phyloP scores from a whole-genome alignment of 1,284 basidiomycete genomes.

The Moesziomyces aphidis region DNA sequence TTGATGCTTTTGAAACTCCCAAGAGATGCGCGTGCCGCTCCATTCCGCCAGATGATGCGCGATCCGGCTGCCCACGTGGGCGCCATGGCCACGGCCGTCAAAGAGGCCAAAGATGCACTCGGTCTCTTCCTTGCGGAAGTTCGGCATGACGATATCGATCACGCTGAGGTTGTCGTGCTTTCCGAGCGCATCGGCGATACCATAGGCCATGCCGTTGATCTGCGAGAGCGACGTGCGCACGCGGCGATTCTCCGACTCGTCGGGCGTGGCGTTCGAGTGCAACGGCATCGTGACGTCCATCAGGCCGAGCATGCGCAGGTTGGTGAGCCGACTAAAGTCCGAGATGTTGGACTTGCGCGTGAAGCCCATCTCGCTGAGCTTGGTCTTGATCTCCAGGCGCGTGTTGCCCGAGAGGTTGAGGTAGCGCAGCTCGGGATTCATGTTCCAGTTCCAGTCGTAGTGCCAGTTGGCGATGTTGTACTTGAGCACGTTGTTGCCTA shows the following conservation, averaged over 20 bases:
- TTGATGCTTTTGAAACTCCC: constrained; percentile 54
- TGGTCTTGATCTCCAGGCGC: constrained; percentile 84
- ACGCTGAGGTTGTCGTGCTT: constrained; percentile 75
- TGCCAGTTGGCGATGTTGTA: constrained; percentile 99
- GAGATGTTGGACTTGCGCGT: constrained; percentile 72
- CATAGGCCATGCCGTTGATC: constrained; percentile 93
- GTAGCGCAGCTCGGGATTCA: constrained; percentile 91
- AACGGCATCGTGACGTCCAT: constrained; percentile 91
- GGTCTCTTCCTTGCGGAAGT: constrained; percentile 80
- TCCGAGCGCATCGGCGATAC: constrained; percentile 95
- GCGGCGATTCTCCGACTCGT: constrained; percentile 90
- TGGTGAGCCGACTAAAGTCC: constrained; percentile 85
- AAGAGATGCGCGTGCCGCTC: constrained; percentile 51
- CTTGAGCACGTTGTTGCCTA: constrained; percentile 92
- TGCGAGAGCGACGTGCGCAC: constrained; percentile 91
- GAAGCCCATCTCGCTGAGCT: constrained; percentile 66
- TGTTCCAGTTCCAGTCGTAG: constrained; percentile 99
- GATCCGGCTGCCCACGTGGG: constrained; percentile 72
- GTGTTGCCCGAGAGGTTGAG: constrained; percentile 89
- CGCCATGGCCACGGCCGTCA: constrained; percentile 73
- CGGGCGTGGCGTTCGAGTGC: constrained; percentile 73
- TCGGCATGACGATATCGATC: constrained; percentile 91
- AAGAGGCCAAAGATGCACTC: constrained; percentile 98
- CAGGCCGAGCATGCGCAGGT: constrained; percentile 88
- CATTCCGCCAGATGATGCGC: constrained; percentile 69